A percentile compares a stretch with the other conserved stretches of the same genome.
phyloP scores from a whole-genome alignment of 78 protist genomes.

The Dictyostelium purpureum region DNA sequence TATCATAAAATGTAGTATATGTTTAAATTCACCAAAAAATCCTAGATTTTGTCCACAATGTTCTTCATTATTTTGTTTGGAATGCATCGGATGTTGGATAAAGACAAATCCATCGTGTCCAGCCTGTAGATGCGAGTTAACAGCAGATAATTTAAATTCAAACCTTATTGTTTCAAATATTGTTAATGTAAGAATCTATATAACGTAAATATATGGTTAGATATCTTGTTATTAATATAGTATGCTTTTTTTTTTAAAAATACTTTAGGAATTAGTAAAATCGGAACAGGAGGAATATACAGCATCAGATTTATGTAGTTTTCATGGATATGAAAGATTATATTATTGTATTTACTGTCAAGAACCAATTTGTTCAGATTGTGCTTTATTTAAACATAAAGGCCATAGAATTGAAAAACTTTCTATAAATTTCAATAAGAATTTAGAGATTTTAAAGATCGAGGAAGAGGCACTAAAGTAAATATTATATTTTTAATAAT shows the following conservation, averaged over 20 bases:
- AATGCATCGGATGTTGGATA: conserved; percentile 59
- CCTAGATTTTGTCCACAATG: conserved; percentile 68
- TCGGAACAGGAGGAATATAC: conserved; percentile 40
- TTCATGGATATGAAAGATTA: conserved; percentile 56
- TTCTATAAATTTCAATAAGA: conserved; percentile 40
- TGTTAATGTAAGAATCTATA: conserved; percentile 28
- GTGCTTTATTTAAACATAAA: conserved; percentile 64
- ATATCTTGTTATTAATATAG: background rate
- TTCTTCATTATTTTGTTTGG: conserved; percentile 48
- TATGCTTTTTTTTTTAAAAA: background rate
- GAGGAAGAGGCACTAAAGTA: conserved; percentile 74
- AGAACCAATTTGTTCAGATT: conserved; percentile 69
- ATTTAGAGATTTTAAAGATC: conserved; percentile 48
- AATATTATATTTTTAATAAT: background rate
- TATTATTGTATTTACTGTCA: conserved; percentile 44
- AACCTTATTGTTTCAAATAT: conserved; percentile 68
- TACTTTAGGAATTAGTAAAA: conserved; percentile 32
- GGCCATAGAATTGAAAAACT: conserved; percentile 62
- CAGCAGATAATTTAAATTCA: conserved; percentile 43
- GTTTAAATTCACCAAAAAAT: conserved; percentile 46
- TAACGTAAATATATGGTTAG: too few species aligned
- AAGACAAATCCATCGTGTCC: conserved; percentile 60
- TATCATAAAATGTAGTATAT: conserved; percentile 69
- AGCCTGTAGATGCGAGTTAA: conserved; percentile 31
- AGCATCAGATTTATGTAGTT: conserved; percentile 40